Conservation (phyloP, 2,329 filamentous ascomycete genomes). For the Colletotrichum eleusines region DNA sequence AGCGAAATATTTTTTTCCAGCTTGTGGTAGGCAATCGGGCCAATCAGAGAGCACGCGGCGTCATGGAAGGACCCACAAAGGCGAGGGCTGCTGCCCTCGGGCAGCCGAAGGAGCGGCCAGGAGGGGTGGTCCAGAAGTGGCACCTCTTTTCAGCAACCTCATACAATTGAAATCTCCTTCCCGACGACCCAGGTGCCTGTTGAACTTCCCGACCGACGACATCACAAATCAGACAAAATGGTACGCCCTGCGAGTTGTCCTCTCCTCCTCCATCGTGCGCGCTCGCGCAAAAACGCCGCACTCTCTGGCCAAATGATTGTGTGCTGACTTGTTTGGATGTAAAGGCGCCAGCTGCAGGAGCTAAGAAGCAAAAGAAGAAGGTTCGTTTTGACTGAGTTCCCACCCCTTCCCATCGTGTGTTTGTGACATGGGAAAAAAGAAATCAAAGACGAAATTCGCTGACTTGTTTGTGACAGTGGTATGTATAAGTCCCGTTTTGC, state of each 20-base stretch:
- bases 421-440: background rate
- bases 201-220: slow-evolving; percentile 40
- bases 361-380: slow-evolving; percentile 66
- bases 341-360: slow-evolving; percentile 59
- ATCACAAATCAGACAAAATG: slow-evolving; percentile 42
- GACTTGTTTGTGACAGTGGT: slow-evolving; percentile 50
- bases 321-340: slow-evolving; percentile 33
- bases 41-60: slow-evolving; percentile 52
- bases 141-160: slow-evolving; percentile 29
- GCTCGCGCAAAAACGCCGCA: slow-evolving; percentile 1
- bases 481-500: slow-evolving; percentile 41
- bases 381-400: slow-evolving; percentile 31
- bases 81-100: slow-evolving; percentile 57
- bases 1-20: slow-evolving; percentile 49
- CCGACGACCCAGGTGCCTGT: slow-evolving; percentile 38
- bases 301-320: background rate
- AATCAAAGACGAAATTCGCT: too few relatives aligned
- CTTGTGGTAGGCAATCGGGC: slow-evolving; percentile 50
- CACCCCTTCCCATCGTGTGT: background rate
- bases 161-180: slow-evolving; percentile 36
- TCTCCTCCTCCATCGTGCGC: slow-evolving; percentile 2
- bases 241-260: slow-evolving; percentile 28
- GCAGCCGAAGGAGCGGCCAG: slow-evolving; percentile 32
- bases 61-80: slow-evolving; percentile 47
- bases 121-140: slow-evolving; percentile 35